Evolutionary conservation across 2,329 filamentous ascomycete genomes (phyloP), one percentile per base, ranked within the genome.

Genomic region (Phialophora expanda): DNA sequence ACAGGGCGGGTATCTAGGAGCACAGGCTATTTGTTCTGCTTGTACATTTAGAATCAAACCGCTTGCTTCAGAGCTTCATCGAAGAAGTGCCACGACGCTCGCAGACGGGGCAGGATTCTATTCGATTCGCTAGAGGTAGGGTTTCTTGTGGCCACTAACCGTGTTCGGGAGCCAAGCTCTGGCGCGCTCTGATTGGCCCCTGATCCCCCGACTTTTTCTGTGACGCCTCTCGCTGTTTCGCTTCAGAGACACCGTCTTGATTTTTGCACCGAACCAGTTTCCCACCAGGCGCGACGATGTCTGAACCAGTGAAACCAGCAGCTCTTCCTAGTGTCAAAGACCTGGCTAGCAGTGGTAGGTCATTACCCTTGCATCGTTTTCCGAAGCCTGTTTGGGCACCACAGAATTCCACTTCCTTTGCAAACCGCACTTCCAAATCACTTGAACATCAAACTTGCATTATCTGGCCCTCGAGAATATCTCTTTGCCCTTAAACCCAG

Each of bases 311-410:
- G n/a, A 59, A 58, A 9, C 48, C 50, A 34, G 53, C 58, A 32
- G 59, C 66, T 6, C 63, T 70, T 62, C 71, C 71, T 22, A 65
- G 70, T 12, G 66, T 73, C 41, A 73, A 73, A 55, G 71, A 72
- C 56, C 58, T 73, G 26, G 70, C 70, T 6, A 72, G 70, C 56
- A 71, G 68, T 63, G 71, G 70, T 72, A 71, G 60, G 70, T 66
- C 11, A 26, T 55, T 22, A 24, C 9, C 55, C 14, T 8, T 38
- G 1, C 41, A 46, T 14, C 20, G 9, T 28, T 56, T 4, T 24
- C 5, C 55, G 44, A n/a, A 7, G 20, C 30, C n/a, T 20, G 11
- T 22, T 57, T 12, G 20, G 46, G 1, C 46, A 22, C 24, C 20
- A 8, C 7, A 30, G 30, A 30, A n/a, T 44, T n/a, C 17, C 17